phyloP scores from a whole-genome alignment of 2,329 filamentous ascomycete genomes.

The Fusarium irregulare region DNA sequence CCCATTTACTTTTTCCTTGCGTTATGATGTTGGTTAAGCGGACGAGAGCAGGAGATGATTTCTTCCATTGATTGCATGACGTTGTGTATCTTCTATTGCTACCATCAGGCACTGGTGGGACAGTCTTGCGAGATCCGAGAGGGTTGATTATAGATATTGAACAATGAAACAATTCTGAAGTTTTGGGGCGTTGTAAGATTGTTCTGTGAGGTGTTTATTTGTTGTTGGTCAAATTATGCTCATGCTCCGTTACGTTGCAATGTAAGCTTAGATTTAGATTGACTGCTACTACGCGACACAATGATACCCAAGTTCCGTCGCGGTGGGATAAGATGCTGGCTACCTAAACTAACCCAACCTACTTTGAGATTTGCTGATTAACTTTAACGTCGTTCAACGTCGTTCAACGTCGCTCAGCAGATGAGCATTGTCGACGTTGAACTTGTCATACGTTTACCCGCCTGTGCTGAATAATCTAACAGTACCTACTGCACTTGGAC shows the following conservation, averaged over 20 bases:
- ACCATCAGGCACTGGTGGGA: neutral
- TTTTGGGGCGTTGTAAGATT: neutral
- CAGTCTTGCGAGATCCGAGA: slow-evolving; percentile 19
- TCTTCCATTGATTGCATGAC: slow-evolving; percentile 22
- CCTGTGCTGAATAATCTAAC: neutral
- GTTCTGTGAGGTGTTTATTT: neutral
- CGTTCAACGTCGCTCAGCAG: neutral
- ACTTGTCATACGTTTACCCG: neutral
- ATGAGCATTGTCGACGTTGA: neutral
- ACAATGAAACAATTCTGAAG: slow-evolving; percentile 6
- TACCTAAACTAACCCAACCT: neutral
- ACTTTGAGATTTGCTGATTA: neutral
- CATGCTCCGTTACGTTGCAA: neutral
- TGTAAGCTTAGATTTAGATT: no score
- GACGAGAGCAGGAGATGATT: slow-evolving; percentile 21
- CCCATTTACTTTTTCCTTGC: slow-evolving; percentile 36
- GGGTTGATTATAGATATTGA: slow-evolving; percentile 15
- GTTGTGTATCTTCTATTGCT: slow-evolving; percentile 19
- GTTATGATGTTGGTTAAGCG: slow-evolving; percentile 35
- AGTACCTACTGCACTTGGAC: neutral
- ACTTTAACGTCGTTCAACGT: neutral
- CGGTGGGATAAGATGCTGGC: neutral
- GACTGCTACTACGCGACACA: neutral
- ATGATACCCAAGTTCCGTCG: neutral
- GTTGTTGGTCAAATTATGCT: neutral